A percentile compares a stretch with the other conserved stretches of the same genome.
These are phyloP conservation scores for Kondoa malvinella DNA, from an alignment of 768 basidiomycete species.

Conservation along the genomic window DNA sequence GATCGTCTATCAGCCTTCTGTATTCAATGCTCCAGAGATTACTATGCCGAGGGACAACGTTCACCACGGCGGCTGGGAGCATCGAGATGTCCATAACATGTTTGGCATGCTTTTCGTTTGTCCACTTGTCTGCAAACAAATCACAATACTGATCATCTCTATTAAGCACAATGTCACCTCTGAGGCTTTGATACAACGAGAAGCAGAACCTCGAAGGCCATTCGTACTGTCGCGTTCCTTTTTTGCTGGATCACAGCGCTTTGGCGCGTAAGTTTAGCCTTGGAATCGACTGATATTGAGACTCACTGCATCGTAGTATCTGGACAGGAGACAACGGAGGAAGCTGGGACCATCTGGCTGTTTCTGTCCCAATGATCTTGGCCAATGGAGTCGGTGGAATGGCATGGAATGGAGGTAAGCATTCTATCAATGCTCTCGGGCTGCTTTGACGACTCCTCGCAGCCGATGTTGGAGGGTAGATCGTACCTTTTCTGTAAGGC, in stretches of 20 bases:
- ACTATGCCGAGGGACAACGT: conserved; percentile 57
- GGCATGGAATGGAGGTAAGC: conserved; percentile 75
- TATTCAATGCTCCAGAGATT: conserved; percentile 99
- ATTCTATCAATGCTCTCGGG: neutral
- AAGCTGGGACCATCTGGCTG: conserved; percentile 93
- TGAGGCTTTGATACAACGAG: conserved; percentile 59
- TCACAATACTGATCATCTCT: neutral
- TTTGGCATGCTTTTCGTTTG: conserved; percentile 67
- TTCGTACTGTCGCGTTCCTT: conserved; percentile 93
- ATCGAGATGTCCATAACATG: conserved; percentile 91
- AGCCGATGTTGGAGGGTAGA: conserved; percentile 83
- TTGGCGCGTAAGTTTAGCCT: conserved; percentile 43
- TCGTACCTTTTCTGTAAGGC: neutral
- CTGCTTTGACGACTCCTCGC: conserved; percentile 8
- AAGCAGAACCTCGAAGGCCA: conserved; percentile 59
- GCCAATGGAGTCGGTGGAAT: conserved; percentile 76
- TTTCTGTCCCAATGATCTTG: conserved; percentile 82
- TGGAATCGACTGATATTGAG: neutral
- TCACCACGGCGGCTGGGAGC: conserved; percentile 91
- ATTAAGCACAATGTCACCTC: conserved; percentile 63
- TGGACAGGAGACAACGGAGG: conserved; percentile 99
- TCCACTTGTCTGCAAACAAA: neutral
- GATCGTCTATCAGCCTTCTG: conserved; percentile 51
- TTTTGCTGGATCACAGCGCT: conserved; percentile 86
- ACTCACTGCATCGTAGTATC: conserved; percentile 35